phyloP scores from a whole-genome alignment of 495 filamentous ascomycete species.

The Talaromyces nanjingensis region DNA sequence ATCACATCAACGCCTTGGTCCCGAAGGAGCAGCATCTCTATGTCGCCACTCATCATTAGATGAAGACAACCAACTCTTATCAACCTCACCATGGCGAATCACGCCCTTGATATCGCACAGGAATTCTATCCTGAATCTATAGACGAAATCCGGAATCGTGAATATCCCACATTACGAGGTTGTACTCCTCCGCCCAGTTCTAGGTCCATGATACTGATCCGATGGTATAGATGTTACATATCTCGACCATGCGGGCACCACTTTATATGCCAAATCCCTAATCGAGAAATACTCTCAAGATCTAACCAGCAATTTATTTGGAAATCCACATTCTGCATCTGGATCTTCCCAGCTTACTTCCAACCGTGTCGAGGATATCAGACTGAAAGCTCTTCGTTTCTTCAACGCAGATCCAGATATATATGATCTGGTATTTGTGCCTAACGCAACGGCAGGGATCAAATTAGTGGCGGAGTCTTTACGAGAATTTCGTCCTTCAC shows the following conservation, averaged over 20 bases:
- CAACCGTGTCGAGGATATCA: slow-evolving; percentile 65
- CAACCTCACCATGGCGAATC: slow-evolving; percentile 12
- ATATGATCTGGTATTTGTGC: slow-evolving; percentile 87
- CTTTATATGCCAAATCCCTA: slow-evolving; percentile 71
- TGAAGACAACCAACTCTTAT: not conserved
- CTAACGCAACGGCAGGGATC: slow-evolving; percentile 86
- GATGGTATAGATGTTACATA: slow-evolving; percentile 58
- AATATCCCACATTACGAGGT: slow-evolving; percentile 87
- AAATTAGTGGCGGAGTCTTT: slow-evolving; percentile 79
- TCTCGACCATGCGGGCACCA: slow-evolving; percentile 90
- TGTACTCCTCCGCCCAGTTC: slow-evolving; percentile 13
- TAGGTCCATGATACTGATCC: not conserved
- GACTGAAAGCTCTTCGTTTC: slow-evolving; percentile 64
- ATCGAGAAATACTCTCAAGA: slow-evolving; percentile 70
- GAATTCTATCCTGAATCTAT: slow-evolving; percentile 56
- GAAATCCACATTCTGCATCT: slow-evolving; percentile 88
- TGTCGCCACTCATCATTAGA: slow-evolving; percentile 1
- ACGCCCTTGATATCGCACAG: slow-evolving; percentile 15
- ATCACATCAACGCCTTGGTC: not conserved
- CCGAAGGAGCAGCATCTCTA: not conserved
- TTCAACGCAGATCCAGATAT: slow-evolving; percentile 78
- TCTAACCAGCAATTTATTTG: slow-evolving; percentile 72
- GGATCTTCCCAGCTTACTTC: slow-evolving; percentile 71
- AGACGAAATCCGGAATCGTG: slow-evolving; percentile 57
- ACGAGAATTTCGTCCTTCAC: slow-evolving; percentile 39